phyloP scores from a whole-genome alignment of 2,329 filamentous ascomycete genomes.

The Trematosphaeria pertusa region DNA sequence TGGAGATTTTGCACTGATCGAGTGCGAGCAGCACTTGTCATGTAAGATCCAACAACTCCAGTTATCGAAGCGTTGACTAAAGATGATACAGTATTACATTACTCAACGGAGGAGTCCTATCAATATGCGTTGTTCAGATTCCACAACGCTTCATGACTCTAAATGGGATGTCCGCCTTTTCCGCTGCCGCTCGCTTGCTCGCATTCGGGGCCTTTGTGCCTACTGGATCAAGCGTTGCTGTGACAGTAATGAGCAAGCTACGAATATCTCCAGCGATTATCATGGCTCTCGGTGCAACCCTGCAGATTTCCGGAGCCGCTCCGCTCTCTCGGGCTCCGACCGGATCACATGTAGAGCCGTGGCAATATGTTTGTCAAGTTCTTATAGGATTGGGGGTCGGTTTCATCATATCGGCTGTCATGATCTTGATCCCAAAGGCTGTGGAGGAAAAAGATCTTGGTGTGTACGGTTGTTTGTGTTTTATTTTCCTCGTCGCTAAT shows the following conservation, averaged over 20 bases:
- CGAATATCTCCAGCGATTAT: slow-evolving; percentile 13
- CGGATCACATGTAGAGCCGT: neutral
- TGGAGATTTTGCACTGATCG: slow-evolving; percentile 20
- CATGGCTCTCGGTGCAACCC: slow-evolving; percentile 7
- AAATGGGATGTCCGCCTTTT: slow-evolving; percentile 16
- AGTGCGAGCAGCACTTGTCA: slow-evolving; percentile 10
- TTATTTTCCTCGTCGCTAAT: neutral
- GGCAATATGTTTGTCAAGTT: slow-evolving; percentile 23
- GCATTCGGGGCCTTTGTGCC: slow-evolving; percentile 19
- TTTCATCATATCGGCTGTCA: slow-evolving; percentile 8
- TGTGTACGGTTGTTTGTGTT: slow-evolving; percentile 4
- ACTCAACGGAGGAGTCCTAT: slow-evolving; percentile 17
- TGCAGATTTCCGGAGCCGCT: slow-evolving; percentile 16
- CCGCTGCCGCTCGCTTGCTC: slow-evolving; percentile 18
- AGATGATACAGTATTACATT: slow-evolving; percentile 13
- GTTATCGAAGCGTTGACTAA: neutral
- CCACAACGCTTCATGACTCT: slow-evolving; percentile 24
- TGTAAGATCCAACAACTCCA: slow-evolving; percentile 14
- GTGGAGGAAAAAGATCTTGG: slow-evolving; percentile 23
- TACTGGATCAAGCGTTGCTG: slow-evolving; percentile 13
- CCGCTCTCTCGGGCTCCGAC: slow-evolving; percentile 9
- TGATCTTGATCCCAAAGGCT: slow-evolving; percentile 14
- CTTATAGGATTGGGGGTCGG: slow-evolving; percentile 20
- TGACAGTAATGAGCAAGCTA: slow-evolving; percentile 8
- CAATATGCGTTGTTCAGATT: slow-evolving; percentile 19